A percentile compares a stretch with the other conserved stretches of the same genome.
These are phyloP conservation scores for Oryza meyeriana DNA, from an alignment of 176 grass and related monocot genomes.

Conservation along the genomic window DNA sequence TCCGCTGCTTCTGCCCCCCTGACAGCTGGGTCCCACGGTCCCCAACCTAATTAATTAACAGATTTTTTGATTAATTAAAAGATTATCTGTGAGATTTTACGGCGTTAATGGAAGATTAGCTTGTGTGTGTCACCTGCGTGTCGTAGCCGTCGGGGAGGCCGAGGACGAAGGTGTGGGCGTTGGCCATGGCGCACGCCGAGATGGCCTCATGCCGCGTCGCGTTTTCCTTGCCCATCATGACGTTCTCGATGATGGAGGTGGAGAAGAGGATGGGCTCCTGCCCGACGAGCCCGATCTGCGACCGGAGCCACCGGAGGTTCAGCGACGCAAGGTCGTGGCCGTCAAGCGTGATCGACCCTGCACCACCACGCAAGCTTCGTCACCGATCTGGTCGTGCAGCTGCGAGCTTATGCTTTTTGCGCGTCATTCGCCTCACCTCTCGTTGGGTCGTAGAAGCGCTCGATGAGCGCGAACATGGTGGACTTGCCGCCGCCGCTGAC, in stretches of 20 bases:
- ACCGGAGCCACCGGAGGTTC: conserved; percentile 57
- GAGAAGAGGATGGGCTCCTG: conserved; percentile 67
- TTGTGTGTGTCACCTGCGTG: conserved; percentile 38
- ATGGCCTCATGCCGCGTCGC: conserved; percentile 47
- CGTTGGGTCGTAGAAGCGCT: conserved; percentile 67
- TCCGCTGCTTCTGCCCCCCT: conserved; percentile 75
- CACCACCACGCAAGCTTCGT: not conserved
- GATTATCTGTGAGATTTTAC: not conserved
- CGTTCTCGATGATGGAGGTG: conserved; percentile 65
- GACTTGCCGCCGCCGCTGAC: conserved; percentile 66
- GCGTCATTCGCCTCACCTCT: conserved; percentile 25
- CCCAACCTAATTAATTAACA: conserved; percentile 30
- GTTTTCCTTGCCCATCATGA: conserved; percentile 67
- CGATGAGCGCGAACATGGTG: conserved; percentile 63
- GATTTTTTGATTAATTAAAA: not conserved
- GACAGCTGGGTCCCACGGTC: conserved; percentile 64
- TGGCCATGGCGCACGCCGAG: conserved; percentile 45
- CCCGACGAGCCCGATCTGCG: conserved; percentile 57
- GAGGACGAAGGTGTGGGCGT: conserved; percentile 55
- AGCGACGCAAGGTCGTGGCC: conserved; percentile 46
- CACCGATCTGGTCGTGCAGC: not conserved
- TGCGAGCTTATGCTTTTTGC: too few species aligned
- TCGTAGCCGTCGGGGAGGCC: conserved; percentile 60
- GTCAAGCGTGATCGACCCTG: conserved; percentile 52
- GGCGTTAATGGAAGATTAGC: not conserved